Base-by-base conservation (phyloP, 192 early-diverging fungal genomes). In the Lobosporangium transversale region DNA sequence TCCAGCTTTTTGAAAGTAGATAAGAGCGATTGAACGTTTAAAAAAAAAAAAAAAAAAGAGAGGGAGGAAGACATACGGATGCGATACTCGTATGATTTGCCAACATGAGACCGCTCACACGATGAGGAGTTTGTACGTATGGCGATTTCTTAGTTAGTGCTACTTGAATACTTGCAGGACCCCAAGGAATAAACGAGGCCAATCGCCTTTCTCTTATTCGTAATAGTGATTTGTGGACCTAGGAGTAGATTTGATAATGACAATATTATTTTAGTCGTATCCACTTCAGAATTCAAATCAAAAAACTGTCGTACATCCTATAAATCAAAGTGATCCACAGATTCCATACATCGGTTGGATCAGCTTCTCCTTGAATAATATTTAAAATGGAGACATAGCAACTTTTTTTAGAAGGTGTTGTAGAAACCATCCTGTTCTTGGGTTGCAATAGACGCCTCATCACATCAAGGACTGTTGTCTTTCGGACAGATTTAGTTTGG, bases 121-220 rank as follows among this genome's bases (percentile, higher is more conserved):
- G 89, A 73, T 99, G 96, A 36, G 92, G 86, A 7, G 95, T 93
- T 53, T 91, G 93, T 11, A 94, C 85, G 79, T 98, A 99, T 8
- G 96, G 98, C 36, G 92, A 94, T 71, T 95, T 95, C 43, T 90
- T 89, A 3, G 96, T 96, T 49, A 99, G 69, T 11, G 98, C 96
- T 1, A 99, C 98, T 75, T 99, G 98, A 68, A 99, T 98, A 75
- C 93, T 95, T 15, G 98, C 95, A 5, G 98, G 98, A 11, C 98
- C 98, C 98, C 98, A 99, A 24, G 98, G 98, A 59, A 99, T 98
- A 74, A 99, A 99, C 68, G 94, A 92, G 14, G 95, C 96, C 48
- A 99, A 78, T 21, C 94, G 84, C 29, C 96, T 89, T 74, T 99
- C 97, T 31, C 97, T 87, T 62, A 99, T 96, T 8, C 97, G 88